Base-by-base conservation (phyloP, 176 grass and related monocot species). In the Coix lacrymajobi region DNA sequence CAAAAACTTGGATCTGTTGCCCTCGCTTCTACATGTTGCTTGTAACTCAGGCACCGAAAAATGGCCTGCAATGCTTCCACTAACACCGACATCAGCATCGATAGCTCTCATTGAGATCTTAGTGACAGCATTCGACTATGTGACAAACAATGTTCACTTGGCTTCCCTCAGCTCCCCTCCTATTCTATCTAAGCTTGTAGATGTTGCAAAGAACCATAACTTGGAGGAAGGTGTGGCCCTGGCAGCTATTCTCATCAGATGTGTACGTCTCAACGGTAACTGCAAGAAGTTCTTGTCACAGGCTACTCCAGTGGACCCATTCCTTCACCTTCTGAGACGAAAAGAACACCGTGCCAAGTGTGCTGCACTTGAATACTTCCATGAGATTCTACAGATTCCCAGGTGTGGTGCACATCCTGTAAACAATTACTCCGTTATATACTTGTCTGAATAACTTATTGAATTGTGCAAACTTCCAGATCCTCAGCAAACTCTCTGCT, bases 51-150 rank as follows among this genome's bases (percentile, higher is more conserved):
- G 89, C n/a, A 46, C 70, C 48, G 70, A 93, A 25, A 90, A 86
- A 67, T 87, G 89, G 78, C 86, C 89, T 20, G 25, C 72, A 19
- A 40, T 79, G 81, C 87, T 96, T 68, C 91, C 91, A 46, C n/a
- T 99, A n/a, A 92, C 96, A 37, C 93, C 96, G 0, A 92, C 87
- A 87, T 95, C 96, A 33, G 96, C 96, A 81, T 99, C 96, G 28
- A 93, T 99, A 90, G 89, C 92, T 54, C 90, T 99, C 85, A 99
- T 99, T 82, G 96, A 99, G 84, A 89, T 93, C 57, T 79, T 99
- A 63, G 96, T 99, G 60, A 99, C 96, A 41, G 91, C 96, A 87
- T 99, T 96, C 6, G 96, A 99, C 86, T 96, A 99, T 92, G 91
- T 99, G 84, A 99, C 96, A 1, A 99, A 99, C 65, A 99, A 96